These are phyloP conservation scores for Paraphaeosphaeria sporulosa DNA, from an alignment of 2,329 filamentous ascomycete species.

Conservation along the genomic window DNA sequence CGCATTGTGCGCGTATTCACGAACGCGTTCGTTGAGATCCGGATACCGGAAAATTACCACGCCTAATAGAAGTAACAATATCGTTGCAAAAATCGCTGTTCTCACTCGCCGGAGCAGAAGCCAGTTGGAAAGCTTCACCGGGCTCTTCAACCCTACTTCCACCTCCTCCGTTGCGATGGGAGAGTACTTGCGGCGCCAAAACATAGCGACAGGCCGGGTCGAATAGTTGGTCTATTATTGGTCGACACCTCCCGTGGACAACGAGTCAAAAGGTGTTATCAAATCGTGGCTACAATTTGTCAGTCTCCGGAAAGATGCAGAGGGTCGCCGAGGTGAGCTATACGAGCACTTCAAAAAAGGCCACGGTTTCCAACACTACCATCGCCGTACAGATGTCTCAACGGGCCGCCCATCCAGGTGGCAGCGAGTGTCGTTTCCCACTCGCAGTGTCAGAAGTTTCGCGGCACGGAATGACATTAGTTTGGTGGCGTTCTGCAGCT, in stretches of 20 bases:
- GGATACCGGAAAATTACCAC: not conserved
- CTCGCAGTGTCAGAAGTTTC: not conserved
- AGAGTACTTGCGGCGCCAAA: not conserved
- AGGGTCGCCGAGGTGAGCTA: not conserved
- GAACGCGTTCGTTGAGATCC: not conserved
- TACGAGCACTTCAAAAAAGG: not conserved
- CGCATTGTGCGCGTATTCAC: not conserved
- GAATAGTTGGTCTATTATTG: not conserved
- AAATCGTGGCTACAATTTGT: too few relatives aligned
- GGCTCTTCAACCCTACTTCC: constrained; percentile 2
- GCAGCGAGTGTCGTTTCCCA: not conserved
- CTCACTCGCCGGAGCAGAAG: not conserved
- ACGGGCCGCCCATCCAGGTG: not conserved
- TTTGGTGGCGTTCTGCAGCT: not conserved
- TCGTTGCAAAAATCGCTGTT: not conserved
- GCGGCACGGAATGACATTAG: not conserved
- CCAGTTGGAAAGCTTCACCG: constrained; percentile 6
- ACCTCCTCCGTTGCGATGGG: not conserved
- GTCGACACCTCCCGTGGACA: not conserved
- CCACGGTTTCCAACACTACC: not conserved
- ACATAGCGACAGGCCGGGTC: not conserved
- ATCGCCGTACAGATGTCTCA: not conserved
- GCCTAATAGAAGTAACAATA: not conserved
- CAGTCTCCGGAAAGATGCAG: not conserved
- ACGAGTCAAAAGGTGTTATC: too few relatives aligned